A percentile compares a stretch with the other conserved stretches of the same genome.
Evolutionary conservation across 1,139 yeast species (phyloP).

Genomic region (Kluyveromyces sp.): DNA sequence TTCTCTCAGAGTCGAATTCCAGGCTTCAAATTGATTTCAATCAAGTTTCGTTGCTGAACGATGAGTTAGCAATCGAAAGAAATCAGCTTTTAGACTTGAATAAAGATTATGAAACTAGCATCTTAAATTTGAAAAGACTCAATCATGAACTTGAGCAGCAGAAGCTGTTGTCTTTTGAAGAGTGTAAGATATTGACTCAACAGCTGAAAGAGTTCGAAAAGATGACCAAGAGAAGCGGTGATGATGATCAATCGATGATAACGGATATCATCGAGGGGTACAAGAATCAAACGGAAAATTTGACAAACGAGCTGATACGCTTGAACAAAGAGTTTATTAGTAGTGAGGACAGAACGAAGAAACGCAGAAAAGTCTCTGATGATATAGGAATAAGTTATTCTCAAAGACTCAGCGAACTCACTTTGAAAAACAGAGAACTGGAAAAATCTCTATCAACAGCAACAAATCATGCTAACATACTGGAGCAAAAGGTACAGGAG

Average conservation of each 20-base stretch:
- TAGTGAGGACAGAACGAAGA: conserved; percentile 18
- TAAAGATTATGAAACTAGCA: conserved; percentile 29
- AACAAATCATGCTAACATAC: conserved; percentile 33
- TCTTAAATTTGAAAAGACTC: conserved; percentile 35
- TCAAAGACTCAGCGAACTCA: conserved; percentile 35
- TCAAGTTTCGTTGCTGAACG: conserved; percentile 26
- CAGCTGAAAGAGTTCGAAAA: conserved; percentile 36
- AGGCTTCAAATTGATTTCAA: conserved; percentile 30
- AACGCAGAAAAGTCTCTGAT: conserved; percentile 31
- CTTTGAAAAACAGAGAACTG: conserved; percentile 40
- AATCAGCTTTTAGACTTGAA: conserved; percentile 32
- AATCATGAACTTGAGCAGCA: conserved; percentile 45
- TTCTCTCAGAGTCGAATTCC: conserved; percentile 36
- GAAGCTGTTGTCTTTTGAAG: conserved; percentile 49
- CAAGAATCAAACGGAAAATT: conserved; percentile 44
- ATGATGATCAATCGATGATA: conserved; percentile 31
- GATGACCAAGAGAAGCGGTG: conserved; percentile 16
- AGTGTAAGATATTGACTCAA: conserved; percentile 51
- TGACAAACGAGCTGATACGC: conserved; percentile 37
- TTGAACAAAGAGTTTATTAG: conserved; percentile 27
- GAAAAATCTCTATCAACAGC: conserved; percentile 36
- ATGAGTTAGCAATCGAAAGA: conserved; percentile 34
- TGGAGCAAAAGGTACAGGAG: conserved; percentile 35
- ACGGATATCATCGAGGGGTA: conserved; percentile 51
- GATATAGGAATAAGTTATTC: conserved; percentile 28